Evolutionary conservation across 2,329 filamentous ascomycete species (phyloP), one percentile per base, ranked within the genome.

Genomic region (Blastomyces emzantsi): DNA sequence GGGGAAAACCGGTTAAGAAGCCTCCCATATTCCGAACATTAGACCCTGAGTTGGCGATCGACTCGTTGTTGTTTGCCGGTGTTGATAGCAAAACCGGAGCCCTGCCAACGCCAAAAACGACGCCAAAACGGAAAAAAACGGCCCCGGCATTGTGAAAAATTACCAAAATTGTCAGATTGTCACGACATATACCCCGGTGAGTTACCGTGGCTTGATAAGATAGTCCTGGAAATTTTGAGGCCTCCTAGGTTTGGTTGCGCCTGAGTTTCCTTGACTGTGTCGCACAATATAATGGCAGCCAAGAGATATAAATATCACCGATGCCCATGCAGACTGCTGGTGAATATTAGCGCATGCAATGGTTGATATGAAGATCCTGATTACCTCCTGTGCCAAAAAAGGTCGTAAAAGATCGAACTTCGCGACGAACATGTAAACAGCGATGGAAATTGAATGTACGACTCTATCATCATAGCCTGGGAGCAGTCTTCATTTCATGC

Each of bases 1-100:
- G 75, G 73, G 72, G 73, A 25, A 45, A 22, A 25, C 61, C 61
- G 22, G n/a, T 22, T 22, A 25, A 2, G 13, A 19, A 62, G 8
- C n/a, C 51, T 9, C 36, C 61, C 33, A 62, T 61, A 54, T 63
- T 47, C 63, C 67, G 59, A 25, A 64, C 59, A 25, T 28, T 67
- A 47, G 64, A 67, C 54, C 62, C 62, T 8, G 54, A 60, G 36
- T 58, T 60, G 13, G 62, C 41, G 28, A 63, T 61, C n/a, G 63
- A 59, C 2, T 11, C 62, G 28, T 39, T 25, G 19, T 62, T 68
- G 28, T 68, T 68, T 62, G 64, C 65, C 25, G 65, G 67, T 22
- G 62, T 67, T 8, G 62, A 68, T 57, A 45, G 47, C 9, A 60
- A 45, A 19, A 64, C 64, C 19, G 66, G 66, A 11, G 33, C 39